Conservation (phyloP, 2,329 filamentous ascomycete genomes). For the Drechslerella stenobrocha region DNA sequence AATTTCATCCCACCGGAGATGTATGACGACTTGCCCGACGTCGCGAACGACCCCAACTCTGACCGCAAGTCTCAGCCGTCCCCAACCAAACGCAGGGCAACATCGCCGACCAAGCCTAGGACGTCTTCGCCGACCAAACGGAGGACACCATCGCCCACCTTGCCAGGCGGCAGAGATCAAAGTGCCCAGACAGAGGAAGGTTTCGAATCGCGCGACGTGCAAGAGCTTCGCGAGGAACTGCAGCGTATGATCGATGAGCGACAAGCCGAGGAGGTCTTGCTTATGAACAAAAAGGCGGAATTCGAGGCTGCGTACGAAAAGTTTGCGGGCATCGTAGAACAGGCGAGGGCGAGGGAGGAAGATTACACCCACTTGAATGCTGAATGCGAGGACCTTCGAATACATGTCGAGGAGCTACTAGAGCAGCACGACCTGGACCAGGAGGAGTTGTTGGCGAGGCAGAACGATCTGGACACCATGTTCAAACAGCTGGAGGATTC, state of each 20-base stretch:
- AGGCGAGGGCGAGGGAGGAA: conserved; percentile 21
- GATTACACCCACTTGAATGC: conserved; percentile 30
- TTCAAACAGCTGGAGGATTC: conserved; percentile 35
- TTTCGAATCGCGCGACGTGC: conserved; percentile 19
- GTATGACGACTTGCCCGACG: conserved; percentile 33
- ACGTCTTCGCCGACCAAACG: conserved; percentile 33
- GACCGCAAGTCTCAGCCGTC: conserved; percentile 6
- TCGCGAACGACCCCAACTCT: conserved; percentile 2
- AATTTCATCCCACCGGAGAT: conserved; percentile 32
- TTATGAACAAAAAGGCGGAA: conserved; percentile 32
- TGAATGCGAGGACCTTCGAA: conserved; percentile 23
- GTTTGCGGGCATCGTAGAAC: conserved; percentile 43
- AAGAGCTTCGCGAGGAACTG: conserved; percentile 20
- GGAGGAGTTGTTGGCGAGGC: conserved; percentile 33
- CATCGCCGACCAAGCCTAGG: conserved; percentile 34
- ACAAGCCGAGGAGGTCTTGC: conserved; percentile 21
- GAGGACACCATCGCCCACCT: conserved; percentile 10
- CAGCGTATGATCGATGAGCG: conserved; percentile 36
- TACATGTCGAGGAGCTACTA: conserved; percentile 34
- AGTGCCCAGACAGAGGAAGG: conserved; percentile 24
- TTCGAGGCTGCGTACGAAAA: conserved; percentile 40
- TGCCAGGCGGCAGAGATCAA: conserved; percentile 8
- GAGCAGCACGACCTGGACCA: conserved; percentile 43
- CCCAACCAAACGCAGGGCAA: conserved; percentile 19
- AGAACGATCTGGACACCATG: conserved; percentile 39